phyloP scores from a whole-genome alignment of 257 asterid species.

The Plantago elongata region DNA sequence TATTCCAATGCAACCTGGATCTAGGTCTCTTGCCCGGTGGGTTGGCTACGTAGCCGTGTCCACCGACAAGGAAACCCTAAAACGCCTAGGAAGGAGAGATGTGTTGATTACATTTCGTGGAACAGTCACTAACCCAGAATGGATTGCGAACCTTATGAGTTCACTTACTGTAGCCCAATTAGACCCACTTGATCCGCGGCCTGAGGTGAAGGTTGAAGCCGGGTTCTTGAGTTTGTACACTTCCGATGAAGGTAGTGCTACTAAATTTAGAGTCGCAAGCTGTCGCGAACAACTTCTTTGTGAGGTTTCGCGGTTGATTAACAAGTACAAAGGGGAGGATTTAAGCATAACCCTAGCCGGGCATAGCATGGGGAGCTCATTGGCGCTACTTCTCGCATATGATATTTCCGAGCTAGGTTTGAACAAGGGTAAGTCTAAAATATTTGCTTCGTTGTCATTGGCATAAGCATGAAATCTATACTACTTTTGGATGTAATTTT shows the following conservation, averaged over 20 bases:
- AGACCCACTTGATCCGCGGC: conserved; percentile 44
- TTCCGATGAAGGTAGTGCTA: conserved; percentile 23
- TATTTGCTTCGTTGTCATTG: no score
- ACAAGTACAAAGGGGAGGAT: conserved; percentile 31
- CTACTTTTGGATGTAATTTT: no score
- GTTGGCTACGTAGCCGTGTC: conserved; percentile 56
- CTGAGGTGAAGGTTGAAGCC: conserved; percentile 50
- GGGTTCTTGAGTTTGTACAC: conserved; percentile 65
- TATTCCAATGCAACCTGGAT: conserved; percentile 26
- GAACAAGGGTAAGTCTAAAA: conserved; percentile 7
- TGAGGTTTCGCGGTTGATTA: conserved; percentile 45
- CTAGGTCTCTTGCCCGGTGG: conserved; percentile 31
- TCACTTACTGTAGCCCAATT: conserved; percentile 46
- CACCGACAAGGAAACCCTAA: conserved; percentile 23
- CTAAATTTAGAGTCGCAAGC: conserved; percentile 47
- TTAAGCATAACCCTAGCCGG: conserved; percentile 58
- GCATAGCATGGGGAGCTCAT: conserved; percentile 76
- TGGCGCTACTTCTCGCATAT: conserved; percentile 46
- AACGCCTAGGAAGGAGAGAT: conserved; percentile 49
- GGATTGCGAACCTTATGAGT: conserved; percentile 65
- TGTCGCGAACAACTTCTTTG: conserved; percentile 66
- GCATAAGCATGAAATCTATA: no score
- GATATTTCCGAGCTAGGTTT: conserved; percentile 60
- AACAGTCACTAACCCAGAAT: conserved; percentile 47
- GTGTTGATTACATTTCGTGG: conserved; percentile 55